A percentile compares a stretch with the other conserved stretches of the same genome.
Evolutionary conservation across 2,329 filamentous ascomycete genomes (phyloP).

Genomic region (Bertia moriformis): DNA sequence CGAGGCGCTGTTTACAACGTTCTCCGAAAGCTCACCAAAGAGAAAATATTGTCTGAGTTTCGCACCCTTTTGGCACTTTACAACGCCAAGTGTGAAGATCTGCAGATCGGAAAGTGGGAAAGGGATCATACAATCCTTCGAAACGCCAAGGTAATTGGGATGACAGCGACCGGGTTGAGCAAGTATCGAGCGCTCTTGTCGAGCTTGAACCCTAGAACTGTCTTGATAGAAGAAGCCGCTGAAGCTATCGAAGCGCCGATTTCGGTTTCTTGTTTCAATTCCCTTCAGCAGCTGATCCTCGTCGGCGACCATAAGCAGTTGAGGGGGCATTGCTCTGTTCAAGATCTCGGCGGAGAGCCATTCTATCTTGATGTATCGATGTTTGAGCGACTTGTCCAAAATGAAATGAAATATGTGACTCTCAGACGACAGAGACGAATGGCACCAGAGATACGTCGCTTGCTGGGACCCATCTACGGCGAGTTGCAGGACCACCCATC

Average conservation of each 20-base stretch:
- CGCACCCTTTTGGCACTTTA: not conserved
- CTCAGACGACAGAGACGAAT: constrained; percentile 50
- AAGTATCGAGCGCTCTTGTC: constrained; percentile 53
- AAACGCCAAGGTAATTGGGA: constrained; percentile 13
- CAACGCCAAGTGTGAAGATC: not conserved
- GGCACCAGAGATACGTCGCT: constrained; percentile 50
- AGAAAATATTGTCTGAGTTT: not conserved
- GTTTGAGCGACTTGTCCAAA: constrained; percentile 53
- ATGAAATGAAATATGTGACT: constrained; percentile 36
- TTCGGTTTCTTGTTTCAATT: constrained; percentile 41
- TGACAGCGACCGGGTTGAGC: constrained; percentile 53
- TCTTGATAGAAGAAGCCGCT: constrained; percentile 59
- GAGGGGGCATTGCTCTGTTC: constrained; percentile 41
- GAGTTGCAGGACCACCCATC: constrained; percentile 39
- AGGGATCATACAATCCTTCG: not conserved
- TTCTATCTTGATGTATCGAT: constrained; percentile 50
- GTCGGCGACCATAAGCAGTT: constrained; percentile 60
- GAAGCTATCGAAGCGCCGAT: constrained; percentile 40
- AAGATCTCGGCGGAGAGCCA: constrained; percentile 35
- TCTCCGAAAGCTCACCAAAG: not conserved
- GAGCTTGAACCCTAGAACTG: constrained; percentile 40
- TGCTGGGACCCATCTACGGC: constrained; percentile 47
- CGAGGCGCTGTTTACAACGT: not conserved
- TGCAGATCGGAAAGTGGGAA: constrained; percentile 1
- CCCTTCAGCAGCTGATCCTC: constrained; percentile 48